Evolutionary conservation across 1,284 basidiomycete species (phyloP).

Genomic region (Calocybe gambosa): DNA sequence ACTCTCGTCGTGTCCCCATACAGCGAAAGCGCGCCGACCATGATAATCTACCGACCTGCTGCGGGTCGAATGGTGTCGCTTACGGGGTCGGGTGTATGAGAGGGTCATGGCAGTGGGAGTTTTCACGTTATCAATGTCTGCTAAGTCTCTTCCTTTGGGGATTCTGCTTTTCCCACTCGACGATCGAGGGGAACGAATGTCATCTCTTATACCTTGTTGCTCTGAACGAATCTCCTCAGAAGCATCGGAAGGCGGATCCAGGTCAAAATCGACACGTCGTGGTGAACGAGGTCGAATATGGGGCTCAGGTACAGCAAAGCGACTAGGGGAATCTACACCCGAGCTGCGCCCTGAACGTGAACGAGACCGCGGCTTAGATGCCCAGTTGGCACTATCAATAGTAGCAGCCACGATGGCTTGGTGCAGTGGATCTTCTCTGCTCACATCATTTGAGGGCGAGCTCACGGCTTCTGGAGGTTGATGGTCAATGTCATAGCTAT

Average conservation of each 20-base stretch:
- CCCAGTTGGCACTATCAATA: slow-evolving; percentile 23
- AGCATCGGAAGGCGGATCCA: slow-evolving; percentile 23
- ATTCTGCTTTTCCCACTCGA: slow-evolving; percentile 50
- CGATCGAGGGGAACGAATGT: slow-evolving; percentile 36
- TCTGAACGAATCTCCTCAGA: slow-evolving; percentile 24
- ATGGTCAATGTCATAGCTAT: slow-evolving; percentile 89
- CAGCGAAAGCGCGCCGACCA: slow-evolving; percentile 64
- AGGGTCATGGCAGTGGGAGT: slow-evolving; percentile 56
- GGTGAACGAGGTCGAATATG: slow-evolving; percentile 50
- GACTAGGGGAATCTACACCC: slow-evolving; percentile 72
- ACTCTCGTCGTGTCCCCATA: slow-evolving; percentile 83
- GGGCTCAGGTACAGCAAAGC: slow-evolving; percentile 63
- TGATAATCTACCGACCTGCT: slow-evolving; percentile 34
- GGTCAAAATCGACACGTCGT: slow-evolving; percentile 47
- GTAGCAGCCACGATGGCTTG: slow-evolving; percentile 22
- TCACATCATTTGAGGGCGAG: slow-evolving; percentile 4
- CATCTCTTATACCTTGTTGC: slow-evolving; percentile 29
- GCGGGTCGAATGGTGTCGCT: slow-evolving; percentile 27
- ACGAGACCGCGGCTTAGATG: slow-evolving; percentile 37
- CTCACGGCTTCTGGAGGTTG: slow-evolving; percentile 52
- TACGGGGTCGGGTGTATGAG: slow-evolving; percentile 28
- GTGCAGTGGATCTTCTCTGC: slow-evolving; percentile 14
- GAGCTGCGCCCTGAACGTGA: slow-evolving; percentile 40
- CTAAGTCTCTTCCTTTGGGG: slow-evolving; percentile 48
- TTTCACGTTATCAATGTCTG: slow-evolving; percentile 41